Conservation (phyloP, 257 asterid species). For the Solanum arcanum region DNA sequence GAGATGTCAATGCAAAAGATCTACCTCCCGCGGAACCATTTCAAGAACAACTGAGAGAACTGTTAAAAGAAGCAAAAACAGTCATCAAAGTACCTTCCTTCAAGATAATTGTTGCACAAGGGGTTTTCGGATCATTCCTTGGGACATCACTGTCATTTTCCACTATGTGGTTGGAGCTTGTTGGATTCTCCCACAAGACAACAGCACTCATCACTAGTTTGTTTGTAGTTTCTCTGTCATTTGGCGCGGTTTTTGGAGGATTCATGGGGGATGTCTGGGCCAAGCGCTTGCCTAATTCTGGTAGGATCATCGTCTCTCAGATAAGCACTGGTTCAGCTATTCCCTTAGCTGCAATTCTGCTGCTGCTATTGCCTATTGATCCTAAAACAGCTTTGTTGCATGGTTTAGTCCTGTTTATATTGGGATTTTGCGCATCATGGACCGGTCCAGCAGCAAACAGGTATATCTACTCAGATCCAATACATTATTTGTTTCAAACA, state of each 20-base stretch:
- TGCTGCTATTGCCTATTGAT: slow-evolving; percentile 24
- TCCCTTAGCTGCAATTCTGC: slow-evolving; percentile 70
- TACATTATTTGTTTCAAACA: neutral
- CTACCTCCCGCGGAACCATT: slow-evolving; percentile 1
- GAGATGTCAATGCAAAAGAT: slow-evolving; percentile 21
- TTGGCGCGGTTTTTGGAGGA: slow-evolving; percentile 78
- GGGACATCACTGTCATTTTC: slow-evolving; percentile 5
- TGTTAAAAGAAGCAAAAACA: slow-evolving; percentile 50
- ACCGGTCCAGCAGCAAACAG: neutral
- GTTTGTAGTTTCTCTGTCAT: slow-evolving; percentile 48
- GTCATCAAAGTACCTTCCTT: slow-evolving; percentile 13
- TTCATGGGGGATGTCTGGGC: slow-evolving; percentile 67
- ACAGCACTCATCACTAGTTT: slow-evolving; percentile 51
- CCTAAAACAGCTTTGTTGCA: neutral
- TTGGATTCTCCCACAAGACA: slow-evolving; percentile 33
- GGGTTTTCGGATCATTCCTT: neutral
- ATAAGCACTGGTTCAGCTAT: slow-evolving; percentile 77
- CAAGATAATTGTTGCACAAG: slow-evolving; percentile 2
- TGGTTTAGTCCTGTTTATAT: neutral
- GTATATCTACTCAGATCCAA: slow-evolving; percentile 17
- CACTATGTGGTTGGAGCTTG: slow-evolving; percentile 8
- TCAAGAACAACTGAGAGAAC: neutral
- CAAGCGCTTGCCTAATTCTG: slow-evolving; percentile 52
- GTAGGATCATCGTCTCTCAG: slow-evolving; percentile 69
- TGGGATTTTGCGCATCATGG: neutral